Conservation (phyloP, 2,329 filamentous ascomycete species). For the Fusarium anthophilum region DNA sequence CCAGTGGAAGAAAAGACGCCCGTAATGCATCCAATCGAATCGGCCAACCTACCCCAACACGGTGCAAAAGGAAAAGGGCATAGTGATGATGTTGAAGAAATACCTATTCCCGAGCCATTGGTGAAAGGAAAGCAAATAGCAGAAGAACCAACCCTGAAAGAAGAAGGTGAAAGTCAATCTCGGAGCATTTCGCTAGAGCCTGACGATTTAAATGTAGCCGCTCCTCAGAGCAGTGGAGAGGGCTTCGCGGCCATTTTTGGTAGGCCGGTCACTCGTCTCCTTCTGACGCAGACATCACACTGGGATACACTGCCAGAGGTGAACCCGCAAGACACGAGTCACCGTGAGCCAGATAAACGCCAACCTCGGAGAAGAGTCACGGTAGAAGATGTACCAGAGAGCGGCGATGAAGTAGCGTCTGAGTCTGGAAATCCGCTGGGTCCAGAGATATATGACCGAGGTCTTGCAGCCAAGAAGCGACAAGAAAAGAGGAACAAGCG, state of each 20-base stretch:
- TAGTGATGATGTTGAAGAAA: not conserved
- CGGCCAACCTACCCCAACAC: fast-evolving
- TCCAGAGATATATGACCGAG: not conserved
- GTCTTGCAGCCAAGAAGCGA: not conserved
- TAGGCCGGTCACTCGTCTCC: not conserved
- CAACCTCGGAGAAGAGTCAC: not conserved
- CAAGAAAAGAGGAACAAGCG: not conserved
- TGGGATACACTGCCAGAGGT: not conserved
- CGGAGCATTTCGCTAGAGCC: too few species aligned
- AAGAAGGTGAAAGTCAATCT: not conserved
- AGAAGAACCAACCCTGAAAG: too few species aligned
- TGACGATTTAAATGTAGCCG: fast-evolving
- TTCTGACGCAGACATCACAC: not conserved
- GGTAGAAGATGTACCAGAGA: not conserved
- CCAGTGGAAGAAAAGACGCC: fast-evolving
- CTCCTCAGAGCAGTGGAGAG: not conserved
- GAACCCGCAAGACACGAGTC: fast-evolving
- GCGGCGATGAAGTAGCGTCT: not conserved
- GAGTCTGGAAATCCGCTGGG: fast-evolving
- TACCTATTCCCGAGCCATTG: fast-evolving
- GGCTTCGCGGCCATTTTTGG: too few species aligned
- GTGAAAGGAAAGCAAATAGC: too few species aligned
- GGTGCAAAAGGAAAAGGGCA: not conserved
- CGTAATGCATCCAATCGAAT: fast-evolving
- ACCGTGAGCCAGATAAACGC: fast-evolving